Evolutionary conservation across 306 rosid genomes (phyloP).

Genomic region (Ormosia semicastrata): DNA sequence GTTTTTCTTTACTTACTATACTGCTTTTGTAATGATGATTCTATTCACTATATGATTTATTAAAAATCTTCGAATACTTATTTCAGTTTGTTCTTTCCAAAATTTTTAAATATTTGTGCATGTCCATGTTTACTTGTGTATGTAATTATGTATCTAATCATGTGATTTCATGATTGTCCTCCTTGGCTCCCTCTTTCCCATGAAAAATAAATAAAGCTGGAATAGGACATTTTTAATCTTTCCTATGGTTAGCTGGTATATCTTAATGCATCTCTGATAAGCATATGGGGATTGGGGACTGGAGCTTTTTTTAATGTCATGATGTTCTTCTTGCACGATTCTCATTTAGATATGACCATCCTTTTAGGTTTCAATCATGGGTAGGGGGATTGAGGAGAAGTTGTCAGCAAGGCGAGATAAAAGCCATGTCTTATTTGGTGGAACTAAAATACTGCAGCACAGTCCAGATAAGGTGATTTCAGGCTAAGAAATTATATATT

Average conservation of each 20-base stretch:
- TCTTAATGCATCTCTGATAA: constrained; percentile 7
- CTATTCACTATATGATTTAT: background rate
- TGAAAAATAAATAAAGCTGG: background rate
- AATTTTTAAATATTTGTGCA: background rate
- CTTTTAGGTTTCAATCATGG: constrained; percentile 71
- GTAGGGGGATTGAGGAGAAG: constrained; percentile 75
- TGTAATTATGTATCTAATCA: background rate
- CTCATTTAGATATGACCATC: constrained; percentile 29
- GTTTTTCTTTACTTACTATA: background rate
- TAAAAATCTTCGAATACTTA: background rate
- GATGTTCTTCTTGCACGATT: constrained; percentile 1
- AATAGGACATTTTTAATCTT: constrained; percentile 1
- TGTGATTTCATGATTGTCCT: constrained; percentile 14
- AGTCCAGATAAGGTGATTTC: constrained; percentile 82
- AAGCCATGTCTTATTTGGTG: constrained; percentile 89
- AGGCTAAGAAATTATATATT: background rate
- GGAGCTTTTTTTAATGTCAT: background rate
- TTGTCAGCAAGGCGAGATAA: constrained; percentile 84
- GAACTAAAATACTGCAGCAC: constrained; percentile 98
- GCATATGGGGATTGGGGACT: constrained; percentile 3
- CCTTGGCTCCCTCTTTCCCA: background rate
- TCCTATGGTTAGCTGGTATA: background rate
- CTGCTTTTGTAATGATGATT: background rate
- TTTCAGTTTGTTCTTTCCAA: background rate
- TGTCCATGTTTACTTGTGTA: constrained; percentile 2